Base-by-base conservation (phyloP, 257 asterid species). In the Petunia axillaris region DNA sequence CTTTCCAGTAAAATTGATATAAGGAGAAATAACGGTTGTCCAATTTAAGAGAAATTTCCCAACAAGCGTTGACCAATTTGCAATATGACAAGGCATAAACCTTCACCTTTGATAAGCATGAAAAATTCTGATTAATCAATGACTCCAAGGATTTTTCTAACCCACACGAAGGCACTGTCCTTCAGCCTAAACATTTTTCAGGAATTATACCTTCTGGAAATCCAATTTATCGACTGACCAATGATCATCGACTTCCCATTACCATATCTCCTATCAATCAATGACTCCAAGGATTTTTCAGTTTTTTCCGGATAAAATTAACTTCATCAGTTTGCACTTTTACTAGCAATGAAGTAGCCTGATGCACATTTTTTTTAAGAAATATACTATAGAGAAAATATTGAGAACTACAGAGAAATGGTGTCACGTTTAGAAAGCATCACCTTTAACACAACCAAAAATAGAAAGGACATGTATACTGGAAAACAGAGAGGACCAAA, bases 41-140 rank as follows among this genome's bases (percentile, higher is more conserved):
- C 25, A 48, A 71, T 71, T 48, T 71, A 48, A 46, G 60, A 71
- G 43, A 59, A 4, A 25, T 6, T 43, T 10, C 8, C 9, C 57
- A 43, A 4, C 46, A 48, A 71, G 44, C 77, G 25, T 71, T 46
- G 48, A 71, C 59, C 59, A 58, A 71, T 35, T 9, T 58, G 59
- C 77, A 46, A 68, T 3, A 68, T 16, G 76, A 44, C 76, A 68
- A 68, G 57, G 15, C 46, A 43, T 68, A 68, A 68, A 68, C 44
- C 77, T 46, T 71, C 59, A 71, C 50, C 77, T 46, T 48, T 48
- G 15, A 71, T 11, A 71, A 71, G 43, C 60, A 71, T 25, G 77
- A 48, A 44, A 46, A 25, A 48, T 35, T 16, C 57, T 70, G n/a
- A 6, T 50, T 71, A 46, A 71, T 25, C 25, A 25, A 25, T 25